phyloP scores from a whole-genome alignment of 495 filamentous ascomycete genomes.

The Chlorociboria aeruginascens region DNA sequence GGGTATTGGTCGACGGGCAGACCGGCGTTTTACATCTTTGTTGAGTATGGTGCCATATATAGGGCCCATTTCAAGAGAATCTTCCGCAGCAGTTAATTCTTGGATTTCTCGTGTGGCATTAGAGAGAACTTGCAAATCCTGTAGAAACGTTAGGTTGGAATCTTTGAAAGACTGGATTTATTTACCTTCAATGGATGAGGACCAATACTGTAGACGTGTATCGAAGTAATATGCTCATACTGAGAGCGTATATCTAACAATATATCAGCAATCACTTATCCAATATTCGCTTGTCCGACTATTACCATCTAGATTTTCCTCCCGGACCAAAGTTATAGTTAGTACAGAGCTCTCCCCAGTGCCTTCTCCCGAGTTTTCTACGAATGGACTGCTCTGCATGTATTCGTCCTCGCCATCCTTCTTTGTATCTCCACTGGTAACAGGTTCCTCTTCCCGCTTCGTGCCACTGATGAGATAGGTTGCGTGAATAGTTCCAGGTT shows the following conservation, averaged over 20 bases:
- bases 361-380: constrained; percentile 31
- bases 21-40: constrained; percentile 26
- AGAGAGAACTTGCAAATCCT: constrained; percentile 62
- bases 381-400: constrained; percentile 60
- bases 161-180: neutral
- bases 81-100: constrained; percentile 42
- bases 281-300: too few relatives aligned
- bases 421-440: constrained; percentile 15
- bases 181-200: constrained; percentile 52
- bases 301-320: constrained; percentile 69
- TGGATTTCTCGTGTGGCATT: constrained; percentile 51
- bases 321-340: constrained; percentile 59
- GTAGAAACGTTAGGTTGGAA: neutral
- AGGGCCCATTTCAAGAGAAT: constrained; percentile 45
- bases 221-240: constrained; percentile 58
- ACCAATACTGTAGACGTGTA: constrained; percentile 82
- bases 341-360: constrained; percentile 29
- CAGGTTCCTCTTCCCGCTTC: constrained; percentile 19
- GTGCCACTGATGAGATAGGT: constrained; percentile 75
- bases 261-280: neutral
- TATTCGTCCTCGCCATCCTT: constrained; percentile 54
- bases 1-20: constrained; percentile 21
- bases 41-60: constrained; percentile 64
- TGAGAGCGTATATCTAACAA: constrained; percentile 49
- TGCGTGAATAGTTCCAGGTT: constrained; percentile 63